phyloP scores from a whole-genome alignment of 2,329 filamentous ascomycete genomes.

The Aspergillus versicolor region DNA sequence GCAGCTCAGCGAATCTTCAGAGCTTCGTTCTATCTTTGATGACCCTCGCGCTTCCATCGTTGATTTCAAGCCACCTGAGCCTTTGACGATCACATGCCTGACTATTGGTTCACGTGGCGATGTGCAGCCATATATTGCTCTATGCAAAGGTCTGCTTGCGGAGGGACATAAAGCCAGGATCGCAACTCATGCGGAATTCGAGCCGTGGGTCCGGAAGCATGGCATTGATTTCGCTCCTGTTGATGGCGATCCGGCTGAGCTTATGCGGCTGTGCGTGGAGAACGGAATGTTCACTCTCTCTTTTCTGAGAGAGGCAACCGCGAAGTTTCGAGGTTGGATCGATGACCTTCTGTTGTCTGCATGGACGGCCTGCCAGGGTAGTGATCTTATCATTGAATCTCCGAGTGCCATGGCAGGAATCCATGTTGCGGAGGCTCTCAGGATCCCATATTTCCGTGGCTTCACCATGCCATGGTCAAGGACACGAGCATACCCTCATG shows the following conservation, averaged over 20 bases:
- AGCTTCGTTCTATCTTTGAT: constrained; percentile 78
- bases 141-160: constrained; percentile 84
- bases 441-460: constrained; percentile 92
- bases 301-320: constrained; percentile 83
- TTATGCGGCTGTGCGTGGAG: constrained; percentile 95
- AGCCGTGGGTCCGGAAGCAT: constrained; percentile 83
- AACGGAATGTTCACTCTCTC: constrained; percentile 95
- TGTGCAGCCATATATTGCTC: constrained; percentile 94
- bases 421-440: constrained; percentile 89
- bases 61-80: constrained; percentile 80
- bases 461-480: constrained; percentile 99
- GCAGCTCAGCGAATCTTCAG: constrained; percentile 31
- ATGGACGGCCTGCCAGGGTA: constrained; percentile 79
- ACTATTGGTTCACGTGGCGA: constrained; percentile 96
- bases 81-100: constrained; percentile 83
- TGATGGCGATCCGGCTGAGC: constrained; percentile 85
- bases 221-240: constrained; percentile 90
- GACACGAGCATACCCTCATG: constrained; percentile 92
- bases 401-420: constrained; percentile 97
- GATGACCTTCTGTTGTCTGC: constrained; percentile 81
- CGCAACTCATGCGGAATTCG: constrained; percentile 89
- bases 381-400: constrained; percentile 89
- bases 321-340: constrained; percentile 91
- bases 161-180: constrained; percentile 87
- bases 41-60: constrained; percentile 84